phyloP scores from a whole-genome alignment of 148 eudicot genomes.

The Arctostaphylos glauca region DNA sequence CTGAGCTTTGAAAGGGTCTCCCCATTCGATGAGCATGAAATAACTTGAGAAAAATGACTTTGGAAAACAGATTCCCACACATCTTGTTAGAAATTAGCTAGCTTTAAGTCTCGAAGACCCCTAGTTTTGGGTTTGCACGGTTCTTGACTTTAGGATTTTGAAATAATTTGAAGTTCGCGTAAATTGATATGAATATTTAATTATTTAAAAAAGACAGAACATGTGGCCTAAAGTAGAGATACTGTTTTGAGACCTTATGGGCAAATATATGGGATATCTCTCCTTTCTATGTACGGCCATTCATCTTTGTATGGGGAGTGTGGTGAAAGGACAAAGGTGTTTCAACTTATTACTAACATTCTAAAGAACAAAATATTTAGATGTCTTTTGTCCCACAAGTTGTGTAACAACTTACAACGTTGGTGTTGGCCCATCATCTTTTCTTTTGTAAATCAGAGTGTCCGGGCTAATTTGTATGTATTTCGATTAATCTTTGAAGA shows the following conservation, averaged over 20 bases:
- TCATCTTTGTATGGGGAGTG: neutral
- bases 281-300: neutral
- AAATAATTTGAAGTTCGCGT: neutral
- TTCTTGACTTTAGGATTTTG: neutral
- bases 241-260: neutral
- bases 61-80: too few species aligned
- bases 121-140: too few species aligned
- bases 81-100: too few species aligned
- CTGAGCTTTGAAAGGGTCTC: neutral
- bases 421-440: neutral
- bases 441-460: neutral
- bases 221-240: neutral
- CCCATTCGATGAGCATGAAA: neutral
- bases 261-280: neutral
- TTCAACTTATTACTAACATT: too few species aligned
- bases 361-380: neutral
- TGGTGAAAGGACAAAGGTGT: too few species aligned
- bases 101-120: too few species aligned
- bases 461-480: too few species aligned
- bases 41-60: too few species aligned
- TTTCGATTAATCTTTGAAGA: too few species aligned
- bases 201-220: too few species aligned
- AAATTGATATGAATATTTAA: neutral
- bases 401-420: neutral
- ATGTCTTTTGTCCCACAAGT: conserved; percentile 2